Evolutionary conservation across 495 filamentous ascomycete species (phyloP), one percentile per base, ranked within the genome.

Genomic region (Zalerion maritima): DNA sequence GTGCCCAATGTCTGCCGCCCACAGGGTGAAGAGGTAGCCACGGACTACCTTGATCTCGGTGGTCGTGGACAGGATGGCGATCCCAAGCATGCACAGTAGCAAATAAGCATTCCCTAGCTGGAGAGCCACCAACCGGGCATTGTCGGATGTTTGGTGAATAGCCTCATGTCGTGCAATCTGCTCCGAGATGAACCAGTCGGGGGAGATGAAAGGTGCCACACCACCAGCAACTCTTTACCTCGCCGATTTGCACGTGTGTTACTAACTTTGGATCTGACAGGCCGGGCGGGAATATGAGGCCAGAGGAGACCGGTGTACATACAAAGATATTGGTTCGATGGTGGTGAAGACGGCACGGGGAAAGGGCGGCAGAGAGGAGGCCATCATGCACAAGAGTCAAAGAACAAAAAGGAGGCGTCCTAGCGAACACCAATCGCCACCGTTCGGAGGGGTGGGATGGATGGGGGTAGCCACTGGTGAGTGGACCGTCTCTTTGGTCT

Each of bases 271-370:
- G 14, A 27, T 13, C 11, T 3, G 11, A 24, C n/a, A 6, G n/a
- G 15, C 23, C 26, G 14, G 40, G 32, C 34, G 25, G 13, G 26
- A 16, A 21, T 32, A 17, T 21, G n/a, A 31, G 14, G 38, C 22
- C 20, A 22, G 37, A 15, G 26, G 18, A 11, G 8, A 26, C 32
- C 19, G 14, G 25, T 10, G 14, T 28, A 37, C 60, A 52, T 67
- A 78, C 73, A 78, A 58, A 11, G 73, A 71, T 24, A 81, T 47
- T 3, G 78, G 78, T 49, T 84, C 78, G 21, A 81, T 36, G 33
- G 81, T 44, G 0, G 67, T 71, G 38, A 75, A 70, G 28, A 71
- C 47, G 24, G 67, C 42, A 12, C 58, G 57, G 5, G 69, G 69
- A 28, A 71, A 47, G 0, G 57, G 31, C 3, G 69, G 64, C 2